Evolutionary conservation across 805 yeast genomes (phyloP), one percentile per base, ranked within the genome.

Genomic region (Schizosaccharomyces cryophilus): DNA sequence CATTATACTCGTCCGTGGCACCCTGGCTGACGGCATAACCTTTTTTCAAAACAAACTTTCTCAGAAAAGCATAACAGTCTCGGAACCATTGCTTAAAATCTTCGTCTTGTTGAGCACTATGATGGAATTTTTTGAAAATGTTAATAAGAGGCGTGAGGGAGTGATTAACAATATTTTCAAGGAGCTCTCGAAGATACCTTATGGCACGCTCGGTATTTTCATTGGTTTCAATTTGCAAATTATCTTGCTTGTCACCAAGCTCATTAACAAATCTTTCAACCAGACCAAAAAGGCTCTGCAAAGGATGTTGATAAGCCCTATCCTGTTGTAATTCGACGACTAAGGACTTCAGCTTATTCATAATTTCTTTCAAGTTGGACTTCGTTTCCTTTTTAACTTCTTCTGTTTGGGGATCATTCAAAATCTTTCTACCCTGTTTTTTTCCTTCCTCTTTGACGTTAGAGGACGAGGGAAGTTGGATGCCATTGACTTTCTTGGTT

Each of bases 151-250:
- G 62, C 35, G 61, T 62, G 13, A 64, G 54, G 11, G 64, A 62
- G 35, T 62, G 61, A 47, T 65, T 64, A 29, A 66, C 65, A 42
- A 60, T 61, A 7, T 65, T 62, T 61, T 65, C 66, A 31, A 64
- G 59, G 24, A 65, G 60, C 17, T 54, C 55, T 35, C 48, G 42
- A 58, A 65, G 59, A 24, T 61, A 58, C 31, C 7, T 1, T 54
- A 62, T 47, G 15, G 66, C 65, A 19, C 40, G 42, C 35, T 61
- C 60, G 17, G 56, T n/a, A 38, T 63, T 62, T 15, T 61, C 65
- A 47, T 63, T 51, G 4, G 56, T 21, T 17, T 51, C 35, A 29
- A 29, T n/a, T 24, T 21, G 19, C 2, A 51, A 7, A 7, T 51
- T 29, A 4, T n/a, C 56, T 19, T 17, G 6, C 35, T 21, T 17